Evolutionary conservation across 306 rosid species (phyloP), one percentile per base, ranked within the genome.

Genomic region (Pachyrhizus erosus): DNA sequence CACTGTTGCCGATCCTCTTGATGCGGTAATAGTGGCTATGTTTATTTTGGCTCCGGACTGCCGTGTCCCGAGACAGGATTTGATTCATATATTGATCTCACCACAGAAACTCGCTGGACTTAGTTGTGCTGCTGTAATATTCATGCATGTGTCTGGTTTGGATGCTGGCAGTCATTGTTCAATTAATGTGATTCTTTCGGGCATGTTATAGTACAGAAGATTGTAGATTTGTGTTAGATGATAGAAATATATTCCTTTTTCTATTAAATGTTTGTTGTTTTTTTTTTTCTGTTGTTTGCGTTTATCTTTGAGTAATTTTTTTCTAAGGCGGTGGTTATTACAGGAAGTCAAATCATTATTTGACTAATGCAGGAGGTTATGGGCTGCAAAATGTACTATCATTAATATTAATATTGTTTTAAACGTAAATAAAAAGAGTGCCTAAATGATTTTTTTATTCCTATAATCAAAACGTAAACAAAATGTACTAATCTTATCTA

Each of bases 1-100:
- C 80, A 43, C 80, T 88, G 31, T 21, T 85, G 39, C 45, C 80
- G 78, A 58, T 86, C 65, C 17, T 87, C 75, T 84, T 92, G 77
- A 55, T 80, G 77, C 86, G 72, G 86, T 87, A 82, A 80, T 86
- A 83, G 84, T 69, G 69, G 73, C 48, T 46, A 55, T 48, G 42
- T 60, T 70, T 76, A 21, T 43, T 75, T 70, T 55, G 34, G 57
- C 27, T 66, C 39, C 66, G 55, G 68, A 48, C 24, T 57, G 55
- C 43, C 3, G 17, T 29, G 80, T 79, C 70, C 69, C 9, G 64
- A 29, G 54, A 70, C 62, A 60, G 21, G 52, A 75, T 85, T 70
- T 60, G 76, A 77, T 80, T 80, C 74, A 60, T 70, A 76, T 29
- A 15, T 70, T 39, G 75, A 75, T 54, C 29, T 60, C 24, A 33